Base-by-base conservation (phyloP, 805 yeast species). In the Barnettozyma populi region DNA sequence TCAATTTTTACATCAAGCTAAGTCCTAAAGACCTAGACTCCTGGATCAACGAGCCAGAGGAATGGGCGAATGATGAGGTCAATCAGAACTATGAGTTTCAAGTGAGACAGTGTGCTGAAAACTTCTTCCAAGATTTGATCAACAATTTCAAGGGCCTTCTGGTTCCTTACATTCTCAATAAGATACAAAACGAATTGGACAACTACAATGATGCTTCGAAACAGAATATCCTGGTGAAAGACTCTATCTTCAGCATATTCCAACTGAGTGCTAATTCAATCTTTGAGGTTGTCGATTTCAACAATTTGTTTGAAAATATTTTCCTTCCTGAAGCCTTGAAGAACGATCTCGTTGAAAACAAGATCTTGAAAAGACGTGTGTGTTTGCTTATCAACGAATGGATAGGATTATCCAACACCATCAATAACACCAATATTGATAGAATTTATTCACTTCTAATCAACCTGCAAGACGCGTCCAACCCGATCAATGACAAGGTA, bases 11-110 rank as follows among this genome's bases (percentile, higher is more conserved):
- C 64, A 71, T 94, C 52, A 77, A 84, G 47, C 65, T 90, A 42
- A 78, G 82, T 49, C 89, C 92, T 0, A 64, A 75, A 2, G 97
- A 90, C 61, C 64, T 92, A 42, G 95, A 86, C 56, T 70, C 79
- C 35, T 94, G 98, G 98, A 62, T 72, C 11, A 64, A 76, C 16
- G 96, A 90, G 50, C 97, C 98, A 0, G 98, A 90, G 62, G 97
- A 89, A 63, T 94, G 95, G 88, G 81, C 86, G 19, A 81, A 82
- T 53, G 96, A 89, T 59, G 95, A 90, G 55, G 68, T 83, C 48
- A 75, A 81, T 44, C 70, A 80, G 5, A 82, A 84, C 60, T 89
- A 87, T 82, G 97, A 90, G 60, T 88, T 71, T 62, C 90, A 86
- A 61, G 74, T 90, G 11, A 72, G 95, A 48, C 89, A 92, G 4